Percentiles rank a stretch among this genome's conserved stretches.
Evolutionary conservation across 768 basidiomycete species (phyloP).

Genomic region (Tylopilus subfusipes): DNA sequence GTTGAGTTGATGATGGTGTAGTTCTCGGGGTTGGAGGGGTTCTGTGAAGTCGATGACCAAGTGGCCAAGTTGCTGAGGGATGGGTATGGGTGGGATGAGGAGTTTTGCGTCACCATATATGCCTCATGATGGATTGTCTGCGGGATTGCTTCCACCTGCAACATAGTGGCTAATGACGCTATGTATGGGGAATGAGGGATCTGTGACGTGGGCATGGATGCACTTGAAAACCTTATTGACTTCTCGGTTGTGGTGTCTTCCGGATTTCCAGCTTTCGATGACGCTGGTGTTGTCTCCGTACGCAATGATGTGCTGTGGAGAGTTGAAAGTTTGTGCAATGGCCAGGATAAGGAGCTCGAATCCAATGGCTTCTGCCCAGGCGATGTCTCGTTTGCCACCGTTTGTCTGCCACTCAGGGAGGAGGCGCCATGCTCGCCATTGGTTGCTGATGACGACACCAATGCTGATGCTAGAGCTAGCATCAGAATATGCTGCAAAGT

Average conservation of each 20-base stretch:
- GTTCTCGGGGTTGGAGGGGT: too few relatives aligned
- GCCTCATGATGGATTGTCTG: not conserved
- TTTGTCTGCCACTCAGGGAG: slow-evolving; percentile 9
- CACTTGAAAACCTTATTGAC: slow-evolving; percentile 16
- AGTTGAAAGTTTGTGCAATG: too few relatives aligned
- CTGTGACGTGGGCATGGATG: not conserved
- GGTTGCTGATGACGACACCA: not conserved
- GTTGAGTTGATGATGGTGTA: too few relatives aligned
- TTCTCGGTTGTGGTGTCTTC: not conserved
- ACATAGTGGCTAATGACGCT: not conserved
- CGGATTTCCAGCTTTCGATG: slow-evolving; percentile 14
- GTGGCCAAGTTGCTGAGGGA: not conserved
- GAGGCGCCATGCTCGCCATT: slow-evolving; percentile 1
- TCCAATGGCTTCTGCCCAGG: slow-evolving; percentile 21
- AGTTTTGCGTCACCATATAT: not conserved
- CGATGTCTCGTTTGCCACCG: slow-evolving; percentile 8
- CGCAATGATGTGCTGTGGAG: not conserved
- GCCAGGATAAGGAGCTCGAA: not conserved
- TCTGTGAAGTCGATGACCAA: not conserved
- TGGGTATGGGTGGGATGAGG: not conserved
- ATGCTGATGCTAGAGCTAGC: too few relatives aligned
- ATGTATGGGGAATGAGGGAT: not conserved
- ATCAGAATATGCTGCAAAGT: too few relatives aligned
- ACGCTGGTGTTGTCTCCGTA: slow-evolving; percentile 19
- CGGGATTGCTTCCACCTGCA: not conserved